Percentiles rank a stretch among this genome's conserved stretches.
phyloP scores from a whole-genome alignment of 805 yeast genomes.

The Candida maesae region DNA sequence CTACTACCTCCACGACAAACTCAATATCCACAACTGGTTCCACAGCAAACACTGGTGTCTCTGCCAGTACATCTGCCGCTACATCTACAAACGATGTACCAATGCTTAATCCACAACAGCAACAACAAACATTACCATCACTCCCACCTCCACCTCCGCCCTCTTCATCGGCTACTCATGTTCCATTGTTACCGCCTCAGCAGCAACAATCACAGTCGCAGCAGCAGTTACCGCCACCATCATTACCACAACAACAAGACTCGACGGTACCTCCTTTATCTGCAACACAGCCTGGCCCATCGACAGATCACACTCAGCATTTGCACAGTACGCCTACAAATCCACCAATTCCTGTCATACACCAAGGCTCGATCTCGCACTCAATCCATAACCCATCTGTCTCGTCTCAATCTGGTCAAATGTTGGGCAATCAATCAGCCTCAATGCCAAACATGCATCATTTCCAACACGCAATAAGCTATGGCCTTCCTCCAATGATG shows the following conservation, averaged over 20 bases:
- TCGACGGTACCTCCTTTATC: too few relatives aligned
- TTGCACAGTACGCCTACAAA: neutral
- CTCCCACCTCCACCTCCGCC: constrained; percentile 2
- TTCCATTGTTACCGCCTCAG: too few relatives aligned
- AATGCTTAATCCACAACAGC: neutral
- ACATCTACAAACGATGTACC: constrained; percentile 1
- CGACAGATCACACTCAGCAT: neutral
- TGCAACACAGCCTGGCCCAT: too few relatives aligned
- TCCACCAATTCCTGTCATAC: neutral
- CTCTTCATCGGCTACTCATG: too few relatives aligned
- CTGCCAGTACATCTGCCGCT: neutral
- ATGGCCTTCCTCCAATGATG: constrained; percentile 12
- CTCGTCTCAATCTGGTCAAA: neutral
- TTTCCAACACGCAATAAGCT: constrained; percentile 6
- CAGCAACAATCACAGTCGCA: neutral
- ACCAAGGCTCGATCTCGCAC: constrained; percentile 2
- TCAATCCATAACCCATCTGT: constrained; percentile 1
- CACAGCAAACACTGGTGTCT: constrained; percentile 1
- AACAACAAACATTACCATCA: too few relatives aligned
- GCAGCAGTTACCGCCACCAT: too few relatives aligned
- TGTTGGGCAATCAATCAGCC: neutral
- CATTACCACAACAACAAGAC: too few relatives aligned
- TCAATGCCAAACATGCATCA: neutral
- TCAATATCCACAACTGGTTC: constrained; percentile 5
- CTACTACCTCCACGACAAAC: neutral